Conservation (phyloP, 176 grass and related monocot genomes). For the Triticum aestivum region DNA sequence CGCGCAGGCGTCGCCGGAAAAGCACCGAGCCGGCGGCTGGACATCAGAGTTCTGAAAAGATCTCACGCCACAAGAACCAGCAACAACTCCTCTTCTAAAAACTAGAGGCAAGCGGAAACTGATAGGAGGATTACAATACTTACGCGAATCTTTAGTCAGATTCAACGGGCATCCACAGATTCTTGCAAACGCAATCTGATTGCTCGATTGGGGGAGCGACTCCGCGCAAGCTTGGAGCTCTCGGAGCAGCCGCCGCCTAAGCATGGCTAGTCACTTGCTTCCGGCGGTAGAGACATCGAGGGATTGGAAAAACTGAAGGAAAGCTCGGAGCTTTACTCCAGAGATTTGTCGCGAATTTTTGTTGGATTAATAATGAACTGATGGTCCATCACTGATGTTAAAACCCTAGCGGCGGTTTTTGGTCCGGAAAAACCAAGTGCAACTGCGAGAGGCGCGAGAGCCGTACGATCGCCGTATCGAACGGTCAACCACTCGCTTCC, state of each 20-base stretch:
- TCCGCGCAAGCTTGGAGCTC: slow-evolving; percentile 6
- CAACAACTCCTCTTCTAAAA: not conserved
- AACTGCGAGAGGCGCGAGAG: not conserved
- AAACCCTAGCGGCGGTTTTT: slow-evolving; percentile 15
- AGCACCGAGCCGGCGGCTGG: not conserved
- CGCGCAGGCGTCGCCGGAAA: not conserved
- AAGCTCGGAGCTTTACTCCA: not conserved
- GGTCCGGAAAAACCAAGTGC: not conserved
- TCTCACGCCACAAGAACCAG: not conserved
- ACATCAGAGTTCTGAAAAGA: not conserved
- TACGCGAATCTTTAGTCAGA: not conserved
- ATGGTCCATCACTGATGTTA: not conserved
- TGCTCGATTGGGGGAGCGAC: slow-evolving; percentile 21
- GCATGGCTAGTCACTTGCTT: slow-evolving; percentile 31
- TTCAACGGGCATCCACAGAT: slow-evolving; percentile 15
- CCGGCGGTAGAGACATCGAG: not conserved
- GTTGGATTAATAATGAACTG: not conserved
- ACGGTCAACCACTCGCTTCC: not conserved
- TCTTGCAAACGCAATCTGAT: slow-evolving; percentile 20
- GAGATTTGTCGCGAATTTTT: not conserved
- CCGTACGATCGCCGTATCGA: not conserved
- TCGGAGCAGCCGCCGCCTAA: not conserved
- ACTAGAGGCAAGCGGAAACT: not conserved
- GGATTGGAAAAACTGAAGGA: not conserved
- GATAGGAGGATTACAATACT: not conserved